Conservation (phyloP, 140 eudicot species). For the Ambrosia hybrid region DNA sequence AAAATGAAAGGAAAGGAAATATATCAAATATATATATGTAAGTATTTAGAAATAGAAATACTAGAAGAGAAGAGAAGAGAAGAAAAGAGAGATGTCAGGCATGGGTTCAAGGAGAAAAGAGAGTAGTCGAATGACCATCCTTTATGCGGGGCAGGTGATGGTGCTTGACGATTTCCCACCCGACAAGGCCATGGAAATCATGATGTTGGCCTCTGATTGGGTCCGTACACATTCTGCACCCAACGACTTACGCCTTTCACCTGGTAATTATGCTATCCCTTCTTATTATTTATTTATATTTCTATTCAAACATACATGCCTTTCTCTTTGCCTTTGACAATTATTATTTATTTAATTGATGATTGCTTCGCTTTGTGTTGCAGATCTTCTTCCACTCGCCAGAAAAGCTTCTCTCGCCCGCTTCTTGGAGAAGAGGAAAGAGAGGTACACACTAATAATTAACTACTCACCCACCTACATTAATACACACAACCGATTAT, state of each 20-base stretch:
- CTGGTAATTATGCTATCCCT: no score
- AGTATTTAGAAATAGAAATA: not conserved
- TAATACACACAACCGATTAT: no score
- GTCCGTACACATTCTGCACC: not conserved
- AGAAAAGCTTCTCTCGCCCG: conserved; percentile 45
- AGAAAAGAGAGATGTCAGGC: not conserved
- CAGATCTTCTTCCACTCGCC: conserved; percentile 73
- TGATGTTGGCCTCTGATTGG: conserved; percentile 15
- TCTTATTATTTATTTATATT: no score
- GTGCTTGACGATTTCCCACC: conserved; percentile 77
- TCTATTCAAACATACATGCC: no score
- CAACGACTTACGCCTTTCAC: no score
- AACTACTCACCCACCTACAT: no score
- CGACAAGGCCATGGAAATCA: conserved; percentile 66
- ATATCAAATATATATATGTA: no score
- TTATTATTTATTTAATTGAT: no score
- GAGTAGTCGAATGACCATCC: conserved; percentile 51
- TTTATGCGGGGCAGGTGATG: conserved; percentile 67
- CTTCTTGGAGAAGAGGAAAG: conserved; percentile 79
- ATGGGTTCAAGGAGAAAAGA: not conserved
- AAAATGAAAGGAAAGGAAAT: no score
- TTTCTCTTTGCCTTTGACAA: no score
- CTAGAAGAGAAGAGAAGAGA: not conserved
- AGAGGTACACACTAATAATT: conserved; percentile 31
- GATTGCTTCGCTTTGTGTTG: not conserved